Conservation (phyloP, 805 yeast genomes). For the Candida silvicultrix region DNA sequence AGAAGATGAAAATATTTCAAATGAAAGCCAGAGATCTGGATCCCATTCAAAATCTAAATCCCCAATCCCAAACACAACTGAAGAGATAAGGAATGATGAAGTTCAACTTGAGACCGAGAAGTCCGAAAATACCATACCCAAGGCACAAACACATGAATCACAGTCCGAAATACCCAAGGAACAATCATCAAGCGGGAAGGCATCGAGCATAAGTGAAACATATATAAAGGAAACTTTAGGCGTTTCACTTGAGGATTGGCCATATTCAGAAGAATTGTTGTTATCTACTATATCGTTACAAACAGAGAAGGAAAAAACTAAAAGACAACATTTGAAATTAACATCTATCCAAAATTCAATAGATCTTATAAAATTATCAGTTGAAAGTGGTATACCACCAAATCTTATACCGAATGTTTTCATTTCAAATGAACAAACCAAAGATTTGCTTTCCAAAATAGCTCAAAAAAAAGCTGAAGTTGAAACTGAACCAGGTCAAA, state of each 20-base stretch:
- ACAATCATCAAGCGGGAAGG: background rate
- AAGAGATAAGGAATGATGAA: background rate
- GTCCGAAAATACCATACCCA: background rate
- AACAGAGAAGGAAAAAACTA: constrained; percentile 35
- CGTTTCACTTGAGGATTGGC: constrained; percentile 22
- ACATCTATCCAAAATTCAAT: constrained; percentile 26
- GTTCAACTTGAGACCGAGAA: background rate
- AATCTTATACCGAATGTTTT: constrained; percentile 33
- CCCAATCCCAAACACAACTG: background rate
- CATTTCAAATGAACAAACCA: constrained; percentile 4
- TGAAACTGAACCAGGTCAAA: background rate
- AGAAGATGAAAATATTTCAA: background rate
- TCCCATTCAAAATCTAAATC: background rate
- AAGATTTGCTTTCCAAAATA: background rate
- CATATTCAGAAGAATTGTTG: constrained; percentile 31
- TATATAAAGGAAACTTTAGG: constrained; percentile 5
- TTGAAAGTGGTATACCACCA: constrained; percentile 27
- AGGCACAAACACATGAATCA: background rate
- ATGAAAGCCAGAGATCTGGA: background rate
- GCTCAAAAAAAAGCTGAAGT: background rate
- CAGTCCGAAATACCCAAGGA: background rate
- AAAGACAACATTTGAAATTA: constrained; percentile 27
- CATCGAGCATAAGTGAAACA: background rate
- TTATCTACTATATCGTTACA: constrained; percentile 28
- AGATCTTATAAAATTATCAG: constrained; percentile 31